Evolutionary conservation across 1,139 yeast species (phyloP), one percentile per base, ranked within the genome.

Genomic region (Scheffersomyces lignicola): DNA sequence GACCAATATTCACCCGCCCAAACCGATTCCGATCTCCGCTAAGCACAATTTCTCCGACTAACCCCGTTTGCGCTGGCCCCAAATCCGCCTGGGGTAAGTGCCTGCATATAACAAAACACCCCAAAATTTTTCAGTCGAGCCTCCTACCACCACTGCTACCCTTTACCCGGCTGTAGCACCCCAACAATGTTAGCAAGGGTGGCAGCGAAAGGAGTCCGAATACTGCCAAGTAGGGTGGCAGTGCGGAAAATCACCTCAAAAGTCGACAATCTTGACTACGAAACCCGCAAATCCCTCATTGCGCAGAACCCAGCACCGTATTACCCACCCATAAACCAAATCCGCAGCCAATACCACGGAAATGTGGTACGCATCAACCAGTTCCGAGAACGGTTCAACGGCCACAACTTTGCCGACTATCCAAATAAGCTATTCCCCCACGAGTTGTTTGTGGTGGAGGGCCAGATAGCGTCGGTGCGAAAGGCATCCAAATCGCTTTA

Each of bases 401-500:
- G 38, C 5, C 35, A 39, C 23, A 58, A 58, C 29, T 61, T 59
- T 36, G 18, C 37, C 3, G 35, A 37, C 18, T 42, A 42, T 26
- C 43, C 39, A 1, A 40, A 50, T n/a, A 48, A 47, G 26, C 41
- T 47, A 24, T 39, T 33, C 16, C 42, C 43, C 0, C 3, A 6
- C 7, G 46, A 47, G n/a, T 17, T 30, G n/a, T 37, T 34, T 28
- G 40, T 37, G 25, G 35, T 70, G 1, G 81, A 78, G 44, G 95
- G 95, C 0, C 72, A 81, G 33, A 68, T 86, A 12, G 40, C 41
- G 2, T 62, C 77, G 14, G 70, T 86, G 1, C 56, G 95, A 21
- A 71, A 68, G 38, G 68, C 86, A 0, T 87, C 92, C 1, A 80
- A 74, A 48, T 84, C 80, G 3, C 71, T 86, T 62, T 60, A 75